phyloP scores from a whole-genome alignment of 139 green algal genomes.

The Yamagishiella unicocca region DNA sequence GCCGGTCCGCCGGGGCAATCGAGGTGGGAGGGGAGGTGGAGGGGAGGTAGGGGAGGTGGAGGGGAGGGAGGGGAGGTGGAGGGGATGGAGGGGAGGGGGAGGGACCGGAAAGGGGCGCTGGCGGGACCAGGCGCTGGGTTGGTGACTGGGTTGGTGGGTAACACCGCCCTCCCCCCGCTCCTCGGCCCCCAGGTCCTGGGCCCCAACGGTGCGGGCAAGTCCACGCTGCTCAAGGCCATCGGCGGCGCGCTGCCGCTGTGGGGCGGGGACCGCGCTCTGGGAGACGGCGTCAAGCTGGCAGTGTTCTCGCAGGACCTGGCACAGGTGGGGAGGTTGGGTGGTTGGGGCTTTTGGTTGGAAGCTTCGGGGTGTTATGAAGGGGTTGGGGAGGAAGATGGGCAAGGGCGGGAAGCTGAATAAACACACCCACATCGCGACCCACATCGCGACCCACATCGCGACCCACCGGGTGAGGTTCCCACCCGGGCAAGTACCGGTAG shows the following conservation, averaged over 20 bases:
- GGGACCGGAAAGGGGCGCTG: background rate
- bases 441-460: too few relatives aligned
- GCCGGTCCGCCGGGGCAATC: too few relatives aligned
- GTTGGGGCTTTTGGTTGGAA: background rate
- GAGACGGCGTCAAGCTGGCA: conserved; percentile 70
- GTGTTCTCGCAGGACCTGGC: conserved; percentile 86
- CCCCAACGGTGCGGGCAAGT: conserved; percentile 80
- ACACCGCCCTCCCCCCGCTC: background rate
- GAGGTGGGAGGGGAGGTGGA: too few relatives aligned
- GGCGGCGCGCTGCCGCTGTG: conserved; percentile 60
- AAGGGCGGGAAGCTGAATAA: background rate
- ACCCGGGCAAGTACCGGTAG: too few relatives aligned
- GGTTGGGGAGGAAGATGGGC: background rate
- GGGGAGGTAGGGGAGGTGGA: background rate
- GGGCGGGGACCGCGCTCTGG: conserved; percentile 60
- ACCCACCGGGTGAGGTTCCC: too few relatives aligned
- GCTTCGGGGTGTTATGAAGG: background rate
- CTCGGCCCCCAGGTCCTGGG: conserved; percentile 60
- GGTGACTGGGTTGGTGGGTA: background rate
- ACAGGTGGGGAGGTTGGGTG: conserved; percentile 44
- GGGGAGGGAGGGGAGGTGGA: background rate
- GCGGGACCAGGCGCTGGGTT: background rate
- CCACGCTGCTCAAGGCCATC: conserved; percentile 62
- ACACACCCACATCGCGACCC: too few relatives aligned
- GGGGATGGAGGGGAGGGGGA: background rate